These are phyloP conservation scores for Kickxella alabastrina DNA, from an alignment of 192 early-diverging fungal species.

Conservation along the genomic window DNA sequence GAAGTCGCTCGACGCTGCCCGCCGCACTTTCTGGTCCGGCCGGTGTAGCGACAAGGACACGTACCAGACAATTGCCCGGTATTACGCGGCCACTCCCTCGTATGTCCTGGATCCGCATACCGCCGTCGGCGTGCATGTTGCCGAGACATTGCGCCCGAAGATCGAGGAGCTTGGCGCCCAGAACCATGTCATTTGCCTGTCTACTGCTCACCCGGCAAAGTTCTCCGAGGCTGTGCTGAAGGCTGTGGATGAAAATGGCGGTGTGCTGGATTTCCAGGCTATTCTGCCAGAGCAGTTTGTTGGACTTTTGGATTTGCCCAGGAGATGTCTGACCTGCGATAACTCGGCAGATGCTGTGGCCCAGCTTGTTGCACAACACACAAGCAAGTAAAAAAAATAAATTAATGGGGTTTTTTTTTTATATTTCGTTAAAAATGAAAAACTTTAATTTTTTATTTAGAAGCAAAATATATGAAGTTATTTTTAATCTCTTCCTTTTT, in stretches of 20 bases:
- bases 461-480: background rate
- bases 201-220: constrained; percentile 95
- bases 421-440: too few relatives aligned
- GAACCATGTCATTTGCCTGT: constrained; percentile 59
- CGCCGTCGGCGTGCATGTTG: constrained; percentile 87
- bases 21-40: constrained; percentile 68
- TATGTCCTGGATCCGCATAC: constrained; percentile 96
- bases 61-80: constrained; percentile 70
- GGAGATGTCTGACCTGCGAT: constrained; percentile 53
- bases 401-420: too few relatives aligned
- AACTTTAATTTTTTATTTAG: background rate
- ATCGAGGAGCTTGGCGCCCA: constrained; percentile 8
- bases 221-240: constrained; percentile 87
- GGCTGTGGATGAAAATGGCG: constrained; percentile 56
- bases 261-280: constrained; percentile 53
- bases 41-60: constrained; percentile 73
- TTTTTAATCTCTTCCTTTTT: background rate
- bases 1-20: constrained; percentile 61
- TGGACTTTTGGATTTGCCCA: constrained; percentile 67
- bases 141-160: constrained; percentile 54
- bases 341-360: constrained; percentile 49
- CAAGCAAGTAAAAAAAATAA: background rate
- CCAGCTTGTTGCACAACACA: constrained; percentile 20
- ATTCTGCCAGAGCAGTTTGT: constrained; percentile 68
- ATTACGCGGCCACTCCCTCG: constrained; percentile 48